These are phyloP conservation scores for Ceratobasidium sp. DNA, from an alignment of 1,284 basidiomycete genomes.

Conservation along the genomic window DNA sequence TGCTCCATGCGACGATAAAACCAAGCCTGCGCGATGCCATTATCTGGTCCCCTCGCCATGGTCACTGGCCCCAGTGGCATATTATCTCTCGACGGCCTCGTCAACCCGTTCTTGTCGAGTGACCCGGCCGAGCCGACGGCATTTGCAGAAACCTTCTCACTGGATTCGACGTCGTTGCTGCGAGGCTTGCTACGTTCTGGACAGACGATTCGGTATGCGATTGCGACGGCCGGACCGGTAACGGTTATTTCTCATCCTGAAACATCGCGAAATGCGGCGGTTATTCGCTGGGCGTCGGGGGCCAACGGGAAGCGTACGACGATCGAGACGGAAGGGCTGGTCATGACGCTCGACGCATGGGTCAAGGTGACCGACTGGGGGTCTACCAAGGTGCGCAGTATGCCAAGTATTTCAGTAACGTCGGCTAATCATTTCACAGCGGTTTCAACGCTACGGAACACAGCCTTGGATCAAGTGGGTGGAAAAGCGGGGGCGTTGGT, in stretches of 20 bases:
- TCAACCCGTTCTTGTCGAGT: constrained; percentile 29
- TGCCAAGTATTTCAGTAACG: not conserved
- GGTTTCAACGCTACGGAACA: constrained; percentile 30
- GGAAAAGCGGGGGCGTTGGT: constrained; percentile 34
- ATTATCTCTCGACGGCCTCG: constrained; percentile 27
- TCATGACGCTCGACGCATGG: constrained; percentile 29
- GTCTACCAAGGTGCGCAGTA: constrained; percentile 33
- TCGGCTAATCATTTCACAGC: not conserved
- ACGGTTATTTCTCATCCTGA: constrained; percentile 31
- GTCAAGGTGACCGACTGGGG: constrained; percentile 36
- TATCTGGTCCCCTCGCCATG: not conserved
- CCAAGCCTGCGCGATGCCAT: not conserved
- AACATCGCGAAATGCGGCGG: constrained; percentile 28
- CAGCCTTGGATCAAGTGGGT: constrained; percentile 36
- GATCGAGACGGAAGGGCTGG: constrained; percentile 29
- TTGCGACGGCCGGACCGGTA: constrained; percentile 23
- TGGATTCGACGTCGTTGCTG: constrained; percentile 24
- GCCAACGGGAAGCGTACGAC: constrained; percentile 29
- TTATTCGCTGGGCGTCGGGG: constrained; percentile 33
- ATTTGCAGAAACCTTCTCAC: constrained; percentile 22
- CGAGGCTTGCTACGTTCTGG: constrained; percentile 7
- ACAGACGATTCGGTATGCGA: constrained; percentile 20
- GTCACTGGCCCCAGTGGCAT: constrained; percentile 14
- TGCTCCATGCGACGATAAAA: constrained; percentile 3
- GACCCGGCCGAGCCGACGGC: constrained; percentile 30